These are phyloP conservation scores for Austropuccinia psidii DNA, from an alignment of 1,284 basidiomycete genomes.

Conservation along the genomic window DNA sequence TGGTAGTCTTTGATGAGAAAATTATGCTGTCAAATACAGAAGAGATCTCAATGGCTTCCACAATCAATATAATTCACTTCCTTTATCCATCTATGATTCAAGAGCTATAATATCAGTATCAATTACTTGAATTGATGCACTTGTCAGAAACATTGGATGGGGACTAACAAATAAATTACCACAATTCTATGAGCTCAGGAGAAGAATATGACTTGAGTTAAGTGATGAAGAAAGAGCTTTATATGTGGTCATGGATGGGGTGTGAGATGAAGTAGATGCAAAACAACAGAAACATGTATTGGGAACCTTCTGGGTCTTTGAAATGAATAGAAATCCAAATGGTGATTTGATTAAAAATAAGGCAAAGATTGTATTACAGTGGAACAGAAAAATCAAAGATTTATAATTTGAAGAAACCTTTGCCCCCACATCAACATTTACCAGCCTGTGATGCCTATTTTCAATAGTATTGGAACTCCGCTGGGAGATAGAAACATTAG, in stretches of 20 bases:
- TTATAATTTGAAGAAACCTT: background rate
- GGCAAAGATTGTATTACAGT: background rate
- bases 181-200: background rate
- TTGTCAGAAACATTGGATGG: too few relatives aligned
- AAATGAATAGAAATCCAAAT: background rate
- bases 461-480: background rate
- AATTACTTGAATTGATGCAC: too few relatives aligned
- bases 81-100: too few relatives aligned
- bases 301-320: background rate
- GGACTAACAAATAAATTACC: background rate
- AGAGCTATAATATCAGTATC: too few relatives aligned
- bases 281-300: background rate
- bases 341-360: background rate
- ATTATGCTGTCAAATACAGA: too few relatives aligned
- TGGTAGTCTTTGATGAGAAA: background rate
- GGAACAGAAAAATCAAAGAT: background rate
- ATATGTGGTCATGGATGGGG: background rate
- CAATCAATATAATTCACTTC: too few relatives aligned
- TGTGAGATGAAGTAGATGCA: background rate
- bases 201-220: background rate
- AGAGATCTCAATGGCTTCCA: too few relatives aligned
- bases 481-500: background rate
- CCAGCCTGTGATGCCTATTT: background rate
- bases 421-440: conserved; percentile 7
- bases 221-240: background rate